Evolutionary conservation across 768 basidiomycete species (phyloP).

Genomic region (Auricularia heimuer): DNA sequence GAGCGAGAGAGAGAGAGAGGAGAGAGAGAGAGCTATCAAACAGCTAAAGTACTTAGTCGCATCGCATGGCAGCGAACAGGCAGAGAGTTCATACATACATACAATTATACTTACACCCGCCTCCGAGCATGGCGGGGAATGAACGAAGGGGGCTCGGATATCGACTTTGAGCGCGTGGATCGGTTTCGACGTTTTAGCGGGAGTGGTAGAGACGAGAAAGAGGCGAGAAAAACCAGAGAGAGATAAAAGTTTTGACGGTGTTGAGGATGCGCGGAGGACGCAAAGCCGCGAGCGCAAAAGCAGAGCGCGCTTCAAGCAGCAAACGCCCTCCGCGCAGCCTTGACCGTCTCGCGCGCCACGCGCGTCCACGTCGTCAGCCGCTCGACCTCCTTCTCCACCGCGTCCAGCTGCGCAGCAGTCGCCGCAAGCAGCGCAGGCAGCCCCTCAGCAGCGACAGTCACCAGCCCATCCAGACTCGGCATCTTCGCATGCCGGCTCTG

Average conservation of each 20-base stretch:
- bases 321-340: not conserved
- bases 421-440: not conserved
- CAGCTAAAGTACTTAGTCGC: not conserved
- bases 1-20: not conserved
- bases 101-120: not conserved
- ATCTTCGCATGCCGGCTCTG: not conserved
- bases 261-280: not conserved
- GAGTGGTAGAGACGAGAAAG: not conserved
- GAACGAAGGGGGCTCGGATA: not conserved
- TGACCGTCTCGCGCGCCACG: not conserved
- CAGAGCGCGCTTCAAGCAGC: not conserved
- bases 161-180: not conserved
- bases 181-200: not conserved
- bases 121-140: not conserved
- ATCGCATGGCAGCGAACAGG: not conserved
- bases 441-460: not conserved
- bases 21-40: not conserved
- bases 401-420: not conserved
- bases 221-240: not conserved
- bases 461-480: not conserved
- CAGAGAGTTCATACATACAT: not conserved
- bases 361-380: conserved; percentile 1
- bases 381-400: not conserved
- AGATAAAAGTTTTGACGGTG: not conserved
- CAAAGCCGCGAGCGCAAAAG: not conserved